Evolutionary conservation across 2,329 filamentous ascomycete species (phyloP), one percentile per base, ranked within the genome.

Genomic region (Trichoderma sp.): DNA sequence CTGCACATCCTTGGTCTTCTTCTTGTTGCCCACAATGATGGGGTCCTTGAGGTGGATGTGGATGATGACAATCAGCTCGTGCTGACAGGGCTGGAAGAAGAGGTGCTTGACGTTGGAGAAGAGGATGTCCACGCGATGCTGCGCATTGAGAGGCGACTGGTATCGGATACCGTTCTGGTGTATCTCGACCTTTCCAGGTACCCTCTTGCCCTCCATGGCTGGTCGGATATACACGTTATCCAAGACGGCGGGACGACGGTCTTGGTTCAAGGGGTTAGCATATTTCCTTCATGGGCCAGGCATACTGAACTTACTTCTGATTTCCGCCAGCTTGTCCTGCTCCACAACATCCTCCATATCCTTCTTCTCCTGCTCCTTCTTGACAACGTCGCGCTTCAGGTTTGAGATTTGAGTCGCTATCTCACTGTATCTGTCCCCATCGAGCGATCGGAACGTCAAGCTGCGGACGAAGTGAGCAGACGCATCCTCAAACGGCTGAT

Each of bases 111-210:
- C 92, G 79, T 99, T 99, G 80, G 92, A 96, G 82, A 99, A 99
- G 1, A 99, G 85, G 61, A 99, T 88, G 73, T 99, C 95, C 56
- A 99, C 92, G 72, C 90, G 87, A 71, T 95, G 90, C 70, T 92
- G 90, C 24, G 88, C 88, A 76, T 90, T 88, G 69, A 96, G 81
- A 61, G 91, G 87, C 60, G 92, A 91, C 80, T 94, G 84, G 77
- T 99, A 99, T 67, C 95, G 91, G 65, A 99, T 90, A 93, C 95
- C 95, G 73, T 99, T 99, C 74, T 98, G 93, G 78, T 99, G 95
- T 58, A 99, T 97, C 78, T 98, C 94, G 45, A 99, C 89, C 75
- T 95, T 93, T 73, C 95, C 95, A 51, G 95, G 91, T 34, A 99
- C 92, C 72, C 95, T 92, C 80, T 99, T 99, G 72, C 93, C 93